These are phyloP conservation scores for Dryas drummondii DNA, from an alignment of 306 rosid genomes.

Conservation along the genomic window DNA sequence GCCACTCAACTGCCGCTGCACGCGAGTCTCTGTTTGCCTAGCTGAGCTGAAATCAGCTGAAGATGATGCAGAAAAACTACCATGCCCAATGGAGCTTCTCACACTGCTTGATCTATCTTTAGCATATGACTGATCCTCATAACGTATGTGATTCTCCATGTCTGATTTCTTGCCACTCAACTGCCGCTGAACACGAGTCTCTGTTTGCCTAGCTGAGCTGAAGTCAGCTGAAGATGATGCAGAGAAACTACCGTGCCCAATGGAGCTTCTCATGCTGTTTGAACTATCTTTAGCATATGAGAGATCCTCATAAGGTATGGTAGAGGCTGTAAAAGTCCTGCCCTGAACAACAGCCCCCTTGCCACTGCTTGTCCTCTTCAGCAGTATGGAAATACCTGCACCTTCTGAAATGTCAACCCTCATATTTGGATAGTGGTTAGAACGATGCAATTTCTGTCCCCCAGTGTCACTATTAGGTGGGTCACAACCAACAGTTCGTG, in stretches of 20 bases:
- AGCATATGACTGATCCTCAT: constrained; percentile 54
- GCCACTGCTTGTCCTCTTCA: constrained; percentile 73
- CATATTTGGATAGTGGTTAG: constrained; percentile 39
- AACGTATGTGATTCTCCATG: constrained; percentile 31
- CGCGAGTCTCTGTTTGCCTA: constrained; percentile 52
- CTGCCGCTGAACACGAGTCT: constrained; percentile 57
- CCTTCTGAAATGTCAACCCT: constrained; percentile 59
- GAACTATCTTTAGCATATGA: constrained; percentile 61
- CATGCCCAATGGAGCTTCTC: constrained; percentile 67
- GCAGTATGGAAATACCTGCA: constrained; percentile 77
- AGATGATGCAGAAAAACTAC: constrained; percentile 71
- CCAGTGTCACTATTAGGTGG: constrained; percentile 32
- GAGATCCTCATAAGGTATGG: constrained; percentile 55
- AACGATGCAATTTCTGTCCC: constrained; percentile 42
- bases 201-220: constrained; percentile 53
- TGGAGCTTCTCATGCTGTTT: constrained; percentile 65
- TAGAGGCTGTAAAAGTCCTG: constrained; percentile 61
- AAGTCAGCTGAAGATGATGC: constrained; percentile 74
- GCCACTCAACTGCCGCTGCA: constrained; percentile 61
- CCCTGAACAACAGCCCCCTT: constrained; percentile 71
- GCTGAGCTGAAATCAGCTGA: constrained; percentile 63
- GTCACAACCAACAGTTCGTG: constrained; percentile 31
- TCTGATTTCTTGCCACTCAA: constrained; percentile 52
- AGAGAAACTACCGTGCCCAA: constrained; percentile 68
- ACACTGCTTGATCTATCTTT: constrained; percentile 61